Evolutionary conservation across 73 alveolate species (phyloP).

Genomic region (Paramecium octaurelia): DNA sequence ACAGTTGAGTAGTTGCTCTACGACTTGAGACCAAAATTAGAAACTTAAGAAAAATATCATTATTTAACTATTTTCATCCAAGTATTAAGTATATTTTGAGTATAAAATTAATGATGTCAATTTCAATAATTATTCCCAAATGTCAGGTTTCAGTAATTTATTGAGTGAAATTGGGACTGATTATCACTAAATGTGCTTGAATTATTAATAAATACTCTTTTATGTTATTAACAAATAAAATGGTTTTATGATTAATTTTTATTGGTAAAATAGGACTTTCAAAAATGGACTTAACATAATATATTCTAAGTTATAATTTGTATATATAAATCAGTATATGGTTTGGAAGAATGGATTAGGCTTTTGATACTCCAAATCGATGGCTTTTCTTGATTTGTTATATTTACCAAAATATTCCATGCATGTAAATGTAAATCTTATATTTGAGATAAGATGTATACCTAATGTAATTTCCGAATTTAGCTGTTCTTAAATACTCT

Average conservation of each 20-base stretch:
- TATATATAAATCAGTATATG: not conserved
- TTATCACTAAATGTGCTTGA: not conserved
- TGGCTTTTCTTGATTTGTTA: slow-evolving; percentile 57
- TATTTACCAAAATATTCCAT: slow-evolving; percentile 61
- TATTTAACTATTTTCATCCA: not conserved
- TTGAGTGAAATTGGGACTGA: not conserved
- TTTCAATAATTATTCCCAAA: not conserved
- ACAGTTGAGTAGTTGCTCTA: too few relatives aligned
- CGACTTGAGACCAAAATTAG: not conserved
- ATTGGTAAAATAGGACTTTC: not conserved
- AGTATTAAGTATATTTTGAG: not conserved
- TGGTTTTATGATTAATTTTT: not conserved
- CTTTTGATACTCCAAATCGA: slow-evolving; percentile 43
- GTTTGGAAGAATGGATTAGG: not conserved
- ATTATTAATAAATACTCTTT: not conserved
- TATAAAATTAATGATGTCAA: not conserved
- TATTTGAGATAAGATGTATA: not conserved
- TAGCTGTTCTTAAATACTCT: slow-evolving; percentile 54
- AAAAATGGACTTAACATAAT: not conserved
- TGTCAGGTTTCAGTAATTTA: not conserved
- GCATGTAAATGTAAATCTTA: slow-evolving; percentile 48
- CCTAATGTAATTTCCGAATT: slow-evolving; percentile 39
- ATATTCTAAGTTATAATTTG: not conserved
- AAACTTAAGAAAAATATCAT: not conserved
- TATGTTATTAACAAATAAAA: not conserved